Base-by-base conservation (phyloP, 164 flowering plant genomes). In the Pachysandra terminalis region DNA sequence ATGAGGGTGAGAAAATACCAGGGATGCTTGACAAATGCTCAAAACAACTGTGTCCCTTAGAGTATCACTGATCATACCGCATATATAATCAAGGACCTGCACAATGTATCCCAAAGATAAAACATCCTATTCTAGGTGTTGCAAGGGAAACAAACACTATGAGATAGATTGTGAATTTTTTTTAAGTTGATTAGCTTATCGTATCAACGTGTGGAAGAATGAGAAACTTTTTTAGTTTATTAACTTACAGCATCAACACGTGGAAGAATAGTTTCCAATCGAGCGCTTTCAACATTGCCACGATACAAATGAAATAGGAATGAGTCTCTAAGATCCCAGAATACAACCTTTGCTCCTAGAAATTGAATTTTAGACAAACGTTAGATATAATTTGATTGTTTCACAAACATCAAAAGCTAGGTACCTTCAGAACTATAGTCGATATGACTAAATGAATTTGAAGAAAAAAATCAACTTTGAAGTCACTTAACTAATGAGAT, bases 281-380 rank as follows among this genome's bases (percentile, higher is more conserved):
- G 90, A 75, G 90, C 79, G 69, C 72, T 78, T 72, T 77, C 89
- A 55, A 93, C 93, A 69, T 70, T 70, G 51, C 88, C 90, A 65
- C 79, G 86, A 75, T 93, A 93, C 68, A 93, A 72, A 41, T 66
- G 68, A 68, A 59, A 80, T 23, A 93, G 75, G 73, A 88, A 86
- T 19, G 75, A 63, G 28, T 90, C 84, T 65, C 91, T 85, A 72
- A 93, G 69, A 73, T 90, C 98, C 93, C 90, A 90, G 70, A 87
- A 93, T 37, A 90, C 79, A 68, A 82, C 79, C 81, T 77, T 88
- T 74, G 85, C 74, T 65, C 93, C 98, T 93, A 65, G 28, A 78
- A 68, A 74, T 27, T 15, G 65, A 58, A 63, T 53, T 19, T 49
- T 55, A 28, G 32, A 35, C 64, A 56, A 3, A 21, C 19, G 56